Base-by-base conservation (phyloP, 805 yeast genomes). In the Ogataea parapolymorpha region DNA sequence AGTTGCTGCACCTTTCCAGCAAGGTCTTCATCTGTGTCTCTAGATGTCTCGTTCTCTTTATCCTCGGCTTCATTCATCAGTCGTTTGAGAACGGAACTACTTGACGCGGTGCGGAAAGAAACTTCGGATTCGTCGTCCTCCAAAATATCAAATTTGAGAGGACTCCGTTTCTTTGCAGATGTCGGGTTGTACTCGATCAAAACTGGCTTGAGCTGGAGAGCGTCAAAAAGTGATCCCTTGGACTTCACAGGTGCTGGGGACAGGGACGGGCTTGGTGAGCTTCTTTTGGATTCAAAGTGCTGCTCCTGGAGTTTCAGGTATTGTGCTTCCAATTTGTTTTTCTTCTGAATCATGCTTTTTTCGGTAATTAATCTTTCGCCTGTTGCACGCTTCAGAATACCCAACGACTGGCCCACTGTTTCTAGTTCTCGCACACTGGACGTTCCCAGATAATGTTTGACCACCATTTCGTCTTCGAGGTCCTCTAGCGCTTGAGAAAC, bases 11-110 rank as follows among this genome's bases (percentile, higher is more conserved):
- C 12, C n/a, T 26, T 17, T 3, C 31, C 39, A 11, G 13, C 24
- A 12, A 33, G 16, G 13, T 33, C 30, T 14, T 39, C 29, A 2
- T 23, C 29, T 7, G 33, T 9, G 13, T 16, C 17, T 12, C 23
- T 27, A 4, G 26, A 12, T 3, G 23, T 10, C 9, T 20, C 66
- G 34, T 46, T 43, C 25, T 50, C 51, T 26, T 45, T 44, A 16
- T 49, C 35, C 24, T 38, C 43, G 13, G 74, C 46, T 53, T 75
- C 80, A 20, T 44, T 37, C 24, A 57, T 44, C 18, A 77, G 43
- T 12, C 51, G 53, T 1, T 48, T 55, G 1, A 46, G 41, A 26
- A 72, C 61, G 4, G 57, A 32, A 4, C 51, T 57, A 2, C 51
- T 46, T 1, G 49, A 30, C 2, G 40, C 47, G 7, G 42, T 27